These are phyloP conservation scores for Polytrichum commune DNA, from an alignment of 225 moss, liverwort and hornwort genomes.

Conservation along the genomic window DNA sequence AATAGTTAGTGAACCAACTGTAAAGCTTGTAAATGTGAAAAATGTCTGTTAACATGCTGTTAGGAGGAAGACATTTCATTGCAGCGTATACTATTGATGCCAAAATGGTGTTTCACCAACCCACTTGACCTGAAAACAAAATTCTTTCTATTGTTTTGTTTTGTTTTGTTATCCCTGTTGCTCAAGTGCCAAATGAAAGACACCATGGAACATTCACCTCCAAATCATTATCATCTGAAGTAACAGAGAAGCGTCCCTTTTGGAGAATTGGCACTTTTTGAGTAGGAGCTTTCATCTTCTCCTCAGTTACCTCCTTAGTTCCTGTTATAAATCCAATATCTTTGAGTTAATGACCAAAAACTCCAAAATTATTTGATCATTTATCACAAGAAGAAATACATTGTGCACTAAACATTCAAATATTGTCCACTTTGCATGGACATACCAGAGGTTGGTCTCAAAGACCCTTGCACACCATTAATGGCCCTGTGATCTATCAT, in stretches of 20 bases:
- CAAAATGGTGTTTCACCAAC: no score
- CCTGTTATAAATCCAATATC: conserved; percentile 16
- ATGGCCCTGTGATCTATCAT: conserved; percentile 33
- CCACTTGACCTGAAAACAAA: neutral
- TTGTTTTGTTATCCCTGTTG: neutral
- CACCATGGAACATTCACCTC: conserved; percentile 33
- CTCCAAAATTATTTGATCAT: no score
- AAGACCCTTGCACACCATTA: conserved; percentile 35
- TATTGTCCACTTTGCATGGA: neutral
- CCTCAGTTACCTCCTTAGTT: conserved; percentile 35
- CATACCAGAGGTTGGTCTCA: conserved; percentile 51
- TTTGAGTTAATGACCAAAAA: no score
- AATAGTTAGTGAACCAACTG: conserved; percentile 5
- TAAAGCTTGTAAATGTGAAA: conserved; percentile 13
- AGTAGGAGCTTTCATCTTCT: conserved; percentile 49
- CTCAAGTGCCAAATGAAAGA: neutral
- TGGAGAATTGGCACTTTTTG: conserved; percentile 73
- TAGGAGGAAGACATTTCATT: conserved; percentile 1
- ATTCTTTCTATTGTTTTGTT: conserved; percentile 2
- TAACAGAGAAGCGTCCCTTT: conserved; percentile 89
- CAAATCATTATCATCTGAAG: conserved; percentile 73
- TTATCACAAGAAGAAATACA: no score
- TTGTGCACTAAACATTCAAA: no score
- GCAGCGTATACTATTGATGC: no score
- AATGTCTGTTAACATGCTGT: neutral